phyloP scores from a whole-genome alignment of 352 stramenopile genomes.

The Pythium pyrilobum region DNA sequence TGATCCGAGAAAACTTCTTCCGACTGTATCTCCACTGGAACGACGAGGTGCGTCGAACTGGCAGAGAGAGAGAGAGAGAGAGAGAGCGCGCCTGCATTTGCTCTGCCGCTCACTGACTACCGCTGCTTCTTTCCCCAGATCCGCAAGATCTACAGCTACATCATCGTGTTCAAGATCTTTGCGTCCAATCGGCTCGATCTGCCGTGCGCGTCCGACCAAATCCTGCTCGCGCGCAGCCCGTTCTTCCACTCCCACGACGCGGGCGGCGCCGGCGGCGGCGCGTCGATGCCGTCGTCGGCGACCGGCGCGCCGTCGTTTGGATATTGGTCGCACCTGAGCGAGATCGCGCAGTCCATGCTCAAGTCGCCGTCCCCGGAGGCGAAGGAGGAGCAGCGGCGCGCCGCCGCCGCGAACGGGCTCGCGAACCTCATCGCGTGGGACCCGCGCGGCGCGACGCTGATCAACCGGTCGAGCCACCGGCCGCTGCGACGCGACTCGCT shows the following conservation, averaged over 20 bases:
- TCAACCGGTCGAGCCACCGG: neutral
- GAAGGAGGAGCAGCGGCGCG: slow-evolving; percentile 7
- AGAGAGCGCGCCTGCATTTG: too few species aligned
- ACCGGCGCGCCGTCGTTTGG: slow-evolving; percentile 25
- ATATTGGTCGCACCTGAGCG: slow-evolving; percentile 70
- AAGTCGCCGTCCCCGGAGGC: slow-evolving; percentile 9
- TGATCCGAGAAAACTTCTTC: slow-evolving; percentile 86
- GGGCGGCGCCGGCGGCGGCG: neutral
- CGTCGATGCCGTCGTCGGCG: neutral
- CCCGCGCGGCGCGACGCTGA: slow-evolving; percentile 34
- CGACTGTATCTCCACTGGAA: slow-evolving; percentile 86
- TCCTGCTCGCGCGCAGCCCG: slow-evolving; percentile 65
- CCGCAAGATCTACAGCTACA: slow-evolving; percentile 82
- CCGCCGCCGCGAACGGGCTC: slow-evolving; percentile 30
- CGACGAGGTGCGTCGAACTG: slow-evolving; percentile 60
- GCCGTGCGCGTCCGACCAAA: slow-evolving; percentile 61
- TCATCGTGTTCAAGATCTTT: slow-evolving; percentile 82
- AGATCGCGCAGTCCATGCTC: slow-evolving; percentile 70
- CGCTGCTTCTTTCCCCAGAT: slow-evolving; percentile 31
- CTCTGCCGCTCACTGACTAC: neutral
- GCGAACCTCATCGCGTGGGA: slow-evolving; percentile 68
- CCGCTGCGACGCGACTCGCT: slow-evolving; percentile 32
- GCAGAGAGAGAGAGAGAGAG: too few species aligned
- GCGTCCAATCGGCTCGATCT: slow-evolving; percentile 71
- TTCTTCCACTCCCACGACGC: slow-evolving; percentile 45